Conservation (phyloP, 208 protist genomes). For the Acanthamoeba castellanii region DNA sequence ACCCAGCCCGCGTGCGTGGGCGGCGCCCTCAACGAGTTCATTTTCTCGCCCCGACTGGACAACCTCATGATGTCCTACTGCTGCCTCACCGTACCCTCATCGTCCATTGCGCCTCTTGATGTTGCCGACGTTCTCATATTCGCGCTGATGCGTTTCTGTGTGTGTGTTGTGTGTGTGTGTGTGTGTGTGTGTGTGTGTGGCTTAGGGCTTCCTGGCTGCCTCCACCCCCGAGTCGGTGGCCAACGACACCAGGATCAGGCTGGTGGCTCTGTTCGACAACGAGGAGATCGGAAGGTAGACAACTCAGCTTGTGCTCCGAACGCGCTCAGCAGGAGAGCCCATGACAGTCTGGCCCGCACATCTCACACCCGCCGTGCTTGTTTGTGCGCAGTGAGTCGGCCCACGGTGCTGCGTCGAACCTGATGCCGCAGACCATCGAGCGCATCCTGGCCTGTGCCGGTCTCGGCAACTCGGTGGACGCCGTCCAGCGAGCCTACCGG, state of each 20-base stretch:
- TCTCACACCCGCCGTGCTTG: not conserved
- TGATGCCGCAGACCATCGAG: slow-evolving; percentile 76
- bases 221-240: slow-evolving; percentile 71
- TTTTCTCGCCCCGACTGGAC: slow-evolving; percentile 96
- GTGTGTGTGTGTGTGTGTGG: not conserved
- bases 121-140: not conserved
- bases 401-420: slow-evolving; percentile 83
- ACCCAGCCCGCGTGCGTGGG: slow-evolving; percentile 94
- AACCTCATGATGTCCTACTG: slow-evolving; percentile 97
- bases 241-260: slow-evolving; percentile 91
- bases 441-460: slow-evolving; percentile 66
- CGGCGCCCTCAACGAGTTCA: slow-evolving; percentile 95
- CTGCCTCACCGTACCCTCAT: slow-evolving; percentile 83
- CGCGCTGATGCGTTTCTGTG: not conserved
- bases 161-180: not conserved
- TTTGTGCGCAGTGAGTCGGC: slow-evolving; percentile 75
- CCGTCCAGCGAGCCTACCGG: slow-evolving; percentile 87
- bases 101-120: not conserved
- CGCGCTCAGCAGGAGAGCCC: too few species aligned
- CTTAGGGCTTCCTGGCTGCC: slow-evolving; percentile 59
- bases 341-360: not conserved
- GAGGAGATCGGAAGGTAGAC: slow-evolving; percentile 86
- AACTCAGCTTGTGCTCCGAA: not conserved
- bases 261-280: slow-evolving; percentile 92
- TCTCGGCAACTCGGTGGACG: slow-evolving; percentile 9